Percentiles rank a stretch among this genome's conserved stretches.
Evolutionary conservation across 225 moss, liverwort and hornwort genomes (phyloP).

Genomic region (Polytrichum commune): DNA sequence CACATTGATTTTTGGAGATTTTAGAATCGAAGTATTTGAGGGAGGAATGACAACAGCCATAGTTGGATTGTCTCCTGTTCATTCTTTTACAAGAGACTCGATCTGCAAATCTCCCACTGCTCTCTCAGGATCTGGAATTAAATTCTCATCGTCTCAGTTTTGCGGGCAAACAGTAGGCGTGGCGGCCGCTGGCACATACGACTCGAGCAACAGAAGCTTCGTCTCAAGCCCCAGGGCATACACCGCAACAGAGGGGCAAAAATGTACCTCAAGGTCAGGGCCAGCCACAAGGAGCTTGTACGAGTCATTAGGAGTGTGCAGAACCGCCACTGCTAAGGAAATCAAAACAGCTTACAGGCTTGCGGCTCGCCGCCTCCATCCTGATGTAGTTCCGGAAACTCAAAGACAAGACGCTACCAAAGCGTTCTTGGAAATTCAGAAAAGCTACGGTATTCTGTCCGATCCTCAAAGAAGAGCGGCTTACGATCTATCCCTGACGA

Average conservation of each 20-base stretch:
- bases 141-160: constrained; percentile 9
- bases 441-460: constrained; percentile 58
- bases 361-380: constrained; percentile 68
- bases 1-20: too few relatives aligned
- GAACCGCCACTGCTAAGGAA: constrained; percentile 56
- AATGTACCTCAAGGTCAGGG: not conserved
- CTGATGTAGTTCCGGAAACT: constrained; percentile 75
- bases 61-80: constrained; percentile 2
- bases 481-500: constrained; percentile 56
- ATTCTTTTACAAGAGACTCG: not conserved
- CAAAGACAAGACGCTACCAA: constrained; percentile 58
- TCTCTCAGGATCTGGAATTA: not conserved
- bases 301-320: constrained; percentile 62
- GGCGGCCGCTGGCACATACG: constrained; percentile 12
- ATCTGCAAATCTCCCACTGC: not conserved
- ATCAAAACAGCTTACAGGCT: constrained; percentile 82
- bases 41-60: not conserved
- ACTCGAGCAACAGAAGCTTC: constrained; percentile 5
- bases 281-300: constrained; percentile 50
- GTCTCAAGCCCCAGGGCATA: constrained; percentile 29
- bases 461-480: constrained; percentile 58
- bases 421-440: constrained; percentile 67
- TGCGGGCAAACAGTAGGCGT: not conserved
- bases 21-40: too few relatives aligned
- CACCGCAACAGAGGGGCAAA: constrained; percentile 26